Base-by-base conservation (phyloP, 768 basidiomycete species). In the Lyophyllum atratum region DNA sequence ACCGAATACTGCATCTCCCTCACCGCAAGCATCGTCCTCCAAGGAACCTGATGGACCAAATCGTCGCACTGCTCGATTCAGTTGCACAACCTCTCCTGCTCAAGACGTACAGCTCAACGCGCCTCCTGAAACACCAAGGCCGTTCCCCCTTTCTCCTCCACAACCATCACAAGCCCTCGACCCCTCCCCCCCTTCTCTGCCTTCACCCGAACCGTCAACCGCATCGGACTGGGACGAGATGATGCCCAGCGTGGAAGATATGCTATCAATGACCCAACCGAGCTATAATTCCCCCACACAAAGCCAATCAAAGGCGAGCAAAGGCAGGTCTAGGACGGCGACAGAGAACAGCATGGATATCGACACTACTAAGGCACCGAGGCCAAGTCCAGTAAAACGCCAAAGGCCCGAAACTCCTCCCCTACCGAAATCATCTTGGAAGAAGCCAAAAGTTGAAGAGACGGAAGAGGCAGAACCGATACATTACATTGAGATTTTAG, bases 121-220 rank as follows among this genome's bases (percentile, higher is more conserved):
- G 1, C 33, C 29, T 33, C 31, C 29, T 19, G 33, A 17, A 11
- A 49, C 48, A 24, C 48, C 58, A 17, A 44, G 31, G 12, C 49
- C 44, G 15, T 62, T 62, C 26, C 61, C 61, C 1, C 49, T 62
- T 8, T 54, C 61, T 42, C 61, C 61, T 24, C 61, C 58, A 5
- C 25, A 21, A 15, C 43, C 31, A 10, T 52, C 55, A 4, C 58
- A 57, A 34, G 4, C 39, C 17, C 31, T 59, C 17, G 43, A 56
- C 2, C 3, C 10, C 10, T 21, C 37, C 2, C 33, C n/a, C 14
- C 49, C 28, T 8, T n/a, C 24, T 4, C 37, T 28, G 19, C n/a
- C 34, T 33, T 46, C 58, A n/a, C 45, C 54, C 9, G 43, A 31
- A 28, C 5, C 52, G 17, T 45, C 54, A 25, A 42, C 11, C 33